Conservation (phyloP, 805 yeast species). For the Candida maris region DNA sequence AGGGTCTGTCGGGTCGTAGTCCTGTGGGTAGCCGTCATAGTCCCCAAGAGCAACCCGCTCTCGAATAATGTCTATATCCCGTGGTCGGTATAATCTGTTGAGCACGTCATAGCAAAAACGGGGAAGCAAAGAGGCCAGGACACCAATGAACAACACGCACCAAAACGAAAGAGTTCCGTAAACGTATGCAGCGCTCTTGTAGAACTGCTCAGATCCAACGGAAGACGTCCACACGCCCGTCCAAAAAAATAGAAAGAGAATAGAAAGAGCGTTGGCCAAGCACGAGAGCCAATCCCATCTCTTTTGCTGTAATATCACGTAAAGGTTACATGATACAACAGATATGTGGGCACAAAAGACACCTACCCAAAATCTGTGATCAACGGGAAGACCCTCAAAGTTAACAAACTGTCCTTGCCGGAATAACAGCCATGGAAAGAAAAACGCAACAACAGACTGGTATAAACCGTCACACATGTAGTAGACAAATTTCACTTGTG, state of each 20-base stretch:
- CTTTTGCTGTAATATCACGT: constrained; percentile 62
- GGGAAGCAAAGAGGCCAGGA: constrained; percentile 55
- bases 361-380: constrained; percentile 73
- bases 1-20: constrained; percentile 51
- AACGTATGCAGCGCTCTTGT: constrained; percentile 57
- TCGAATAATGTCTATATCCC: constrained; percentile 67
- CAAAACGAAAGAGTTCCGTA: constrained; percentile 64
- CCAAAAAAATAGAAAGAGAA: constrained; percentile 64
- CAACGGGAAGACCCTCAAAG: constrained; percentile 48
- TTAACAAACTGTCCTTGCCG: constrained; percentile 40
- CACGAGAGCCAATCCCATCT: constrained; percentile 76
- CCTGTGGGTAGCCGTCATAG: constrained; percentile 45
- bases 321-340: constrained; percentile 61
- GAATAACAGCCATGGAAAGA: constrained; percentile 60
- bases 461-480: constrained; percentile 69
- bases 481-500: constrained; percentile 52
- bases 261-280: constrained; percentile 50
- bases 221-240: constrained; percentile 72
- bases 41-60: constrained; percentile 55
- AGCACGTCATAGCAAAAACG: constrained; percentile 51
- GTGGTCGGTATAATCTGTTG: constrained; percentile 52
- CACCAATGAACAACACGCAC: constrained; percentile 58
- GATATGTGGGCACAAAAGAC: constrained; percentile 56
- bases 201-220: constrained; percentile 50
- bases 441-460: constrained; percentile 67